Evolutionary conservation across 2,329 filamentous ascomycete species (phyloP).

Genomic region (Knoxdaviesia proteae): DNA sequence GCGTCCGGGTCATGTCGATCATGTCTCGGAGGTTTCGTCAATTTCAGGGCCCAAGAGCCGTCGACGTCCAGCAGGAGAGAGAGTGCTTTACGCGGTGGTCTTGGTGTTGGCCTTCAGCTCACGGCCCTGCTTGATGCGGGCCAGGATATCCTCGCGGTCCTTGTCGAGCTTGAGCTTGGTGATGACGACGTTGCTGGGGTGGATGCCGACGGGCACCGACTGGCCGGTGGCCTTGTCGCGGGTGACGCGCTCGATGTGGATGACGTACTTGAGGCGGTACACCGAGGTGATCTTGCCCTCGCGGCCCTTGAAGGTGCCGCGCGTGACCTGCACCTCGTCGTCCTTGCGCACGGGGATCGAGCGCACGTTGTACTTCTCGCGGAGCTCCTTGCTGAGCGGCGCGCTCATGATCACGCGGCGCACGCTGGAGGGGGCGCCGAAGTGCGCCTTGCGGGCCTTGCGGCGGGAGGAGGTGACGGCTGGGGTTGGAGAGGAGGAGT

Average conservation of each 20-base stretch:
- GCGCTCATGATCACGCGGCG: slow-evolving; percentile 96
- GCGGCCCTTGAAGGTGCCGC: slow-evolving; percentile 87
- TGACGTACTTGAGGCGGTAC: slow-evolving; percentile 94
- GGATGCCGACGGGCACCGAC: slow-evolving; percentile 82
- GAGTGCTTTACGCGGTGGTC: slow-evolving; percentile 21
- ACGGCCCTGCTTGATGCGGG: slow-evolving; percentile 63
- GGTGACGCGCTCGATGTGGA: slow-evolving; percentile 91
- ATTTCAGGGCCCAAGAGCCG: too few species aligned
- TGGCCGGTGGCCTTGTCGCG: slow-evolving; percentile 97
- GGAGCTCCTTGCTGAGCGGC: slow-evolving; percentile 86
- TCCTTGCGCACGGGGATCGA: slow-evolving; percentile 95
- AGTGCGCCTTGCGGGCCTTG: slow-evolving; percentile 99
- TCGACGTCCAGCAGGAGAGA: neutral
- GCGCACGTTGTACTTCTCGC: slow-evolving; percentile 98
- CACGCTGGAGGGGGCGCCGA: slow-evolving; percentile 80
- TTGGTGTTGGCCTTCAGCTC: slow-evolving; percentile 57
- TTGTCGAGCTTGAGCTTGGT: slow-evolving; percentile 98
- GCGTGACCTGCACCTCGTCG: slow-evolving; percentile 82
- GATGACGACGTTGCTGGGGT: slow-evolving; percentile 93
- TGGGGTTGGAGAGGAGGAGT: slow-evolving; percentile 10
- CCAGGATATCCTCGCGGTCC: slow-evolving; percentile 75
- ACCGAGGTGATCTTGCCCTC: slow-evolving; percentile 97
- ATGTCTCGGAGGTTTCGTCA: too few species aligned
- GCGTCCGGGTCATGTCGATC: too few species aligned
- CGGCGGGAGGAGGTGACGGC: slow-evolving; percentile 63